phyloP scores from a whole-genome alignment of 805 yeast genomes.

The Tanozyma kutaoensis region DNA sequence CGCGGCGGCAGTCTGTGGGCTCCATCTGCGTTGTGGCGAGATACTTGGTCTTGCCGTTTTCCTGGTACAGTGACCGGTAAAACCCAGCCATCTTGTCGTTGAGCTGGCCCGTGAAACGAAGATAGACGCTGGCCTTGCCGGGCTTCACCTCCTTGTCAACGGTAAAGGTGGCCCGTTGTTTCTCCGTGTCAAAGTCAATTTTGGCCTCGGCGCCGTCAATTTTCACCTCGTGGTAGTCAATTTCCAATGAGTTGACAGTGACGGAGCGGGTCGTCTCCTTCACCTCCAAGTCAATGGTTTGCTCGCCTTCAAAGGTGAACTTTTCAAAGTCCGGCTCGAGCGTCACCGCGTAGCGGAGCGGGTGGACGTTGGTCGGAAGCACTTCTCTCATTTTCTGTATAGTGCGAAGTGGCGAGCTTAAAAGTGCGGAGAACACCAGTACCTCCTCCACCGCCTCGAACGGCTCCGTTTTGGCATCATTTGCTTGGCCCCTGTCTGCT shows the following conservation, averaged over 20 bases:
- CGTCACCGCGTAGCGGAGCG: slow-evolving; percentile 24
- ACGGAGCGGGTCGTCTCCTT: slow-evolving; percentile 32
- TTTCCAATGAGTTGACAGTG: slow-evolving; percentile 50
- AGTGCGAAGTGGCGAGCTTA: no score
- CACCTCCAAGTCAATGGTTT: slow-evolving; percentile 40
- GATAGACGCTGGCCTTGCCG: slow-evolving; percentile 28
- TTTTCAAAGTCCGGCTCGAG: slow-evolving; percentile 34
- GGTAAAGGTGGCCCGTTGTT: slow-evolving; percentile 51
- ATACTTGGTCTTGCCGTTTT: slow-evolving; percentile 36
- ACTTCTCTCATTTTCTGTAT: no score
- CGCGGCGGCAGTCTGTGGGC: slow-evolving; percentile 77
- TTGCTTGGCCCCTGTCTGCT: no score
- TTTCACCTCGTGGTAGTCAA: slow-evolving; percentile 41
- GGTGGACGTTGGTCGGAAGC: slow-evolving; percentile 29
- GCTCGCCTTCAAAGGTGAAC: slow-evolving; percentile 46
- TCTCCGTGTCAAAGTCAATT: slow-evolving; percentile 14
- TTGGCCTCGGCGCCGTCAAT: slow-evolving; percentile 14
- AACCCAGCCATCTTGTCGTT: slow-evolving; percentile 78
- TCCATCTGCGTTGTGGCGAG: slow-evolving; percentile 81
- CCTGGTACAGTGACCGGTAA: slow-evolving; percentile 51
- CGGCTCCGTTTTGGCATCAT: no score
- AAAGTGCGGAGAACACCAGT: no score
- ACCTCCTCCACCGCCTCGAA: no score
- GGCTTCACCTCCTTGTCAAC: slow-evolving; percentile 27
- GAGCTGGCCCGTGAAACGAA: slow-evolving; percentile 48